Evolutionary conservation across 176 grass and related monocot genomes (phyloP).

Genomic region (Hordeum marinum): DNA sequence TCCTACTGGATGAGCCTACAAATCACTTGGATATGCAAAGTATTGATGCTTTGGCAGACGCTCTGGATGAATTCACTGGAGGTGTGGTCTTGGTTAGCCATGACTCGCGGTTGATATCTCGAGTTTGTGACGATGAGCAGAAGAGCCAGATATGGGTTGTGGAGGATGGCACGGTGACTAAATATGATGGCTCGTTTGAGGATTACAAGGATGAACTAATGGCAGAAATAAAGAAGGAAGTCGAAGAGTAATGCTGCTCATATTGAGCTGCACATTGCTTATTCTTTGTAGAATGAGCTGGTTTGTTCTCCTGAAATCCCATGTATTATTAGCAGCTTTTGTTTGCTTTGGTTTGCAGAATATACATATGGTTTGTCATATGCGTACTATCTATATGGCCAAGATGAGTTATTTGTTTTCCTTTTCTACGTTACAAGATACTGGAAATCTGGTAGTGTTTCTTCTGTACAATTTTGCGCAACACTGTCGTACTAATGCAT

Average conservation of each 20-base stretch:
- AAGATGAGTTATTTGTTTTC: slow-evolving; percentile 23
- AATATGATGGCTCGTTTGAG: slow-evolving; percentile 73
- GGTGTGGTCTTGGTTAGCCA: slow-evolving; percentile 94
- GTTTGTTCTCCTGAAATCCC: slow-evolving; percentile 30
- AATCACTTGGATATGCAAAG: slow-evolving; percentile 99
- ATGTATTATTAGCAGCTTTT: slow-evolving; percentile 18
- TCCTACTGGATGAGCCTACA: slow-evolving; percentile 92
- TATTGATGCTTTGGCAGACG: slow-evolving; percentile 89
- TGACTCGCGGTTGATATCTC: slow-evolving; percentile 82
- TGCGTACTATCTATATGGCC: slow-evolving; percentile 5
- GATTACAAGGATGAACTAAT: slow-evolving; percentile 97
- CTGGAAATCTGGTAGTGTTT: not conserved
- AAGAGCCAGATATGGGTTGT: slow-evolving; percentile 95
- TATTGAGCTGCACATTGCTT: slow-evolving; percentile 25
- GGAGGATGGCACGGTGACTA: slow-evolving; percentile 84
- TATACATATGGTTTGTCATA: slow-evolving; percentile 24
- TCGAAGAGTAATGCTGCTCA: slow-evolving; percentile 54
- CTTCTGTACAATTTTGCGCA: not conserved
- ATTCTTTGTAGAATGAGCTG: slow-evolving; percentile 36
- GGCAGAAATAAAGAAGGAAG: slow-evolving; percentile 90
- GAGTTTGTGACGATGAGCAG: slow-evolving; percentile 84
- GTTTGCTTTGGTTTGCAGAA: slow-evolving; percentile 29
- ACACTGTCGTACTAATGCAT: not conserved
- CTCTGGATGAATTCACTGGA: slow-evolving; percentile 89
- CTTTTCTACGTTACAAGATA: slow-evolving; percentile 13